phyloP scores from a whole-genome alignment of 768 basidiomycete genomes.

The Suillus decipiens region DNA sequence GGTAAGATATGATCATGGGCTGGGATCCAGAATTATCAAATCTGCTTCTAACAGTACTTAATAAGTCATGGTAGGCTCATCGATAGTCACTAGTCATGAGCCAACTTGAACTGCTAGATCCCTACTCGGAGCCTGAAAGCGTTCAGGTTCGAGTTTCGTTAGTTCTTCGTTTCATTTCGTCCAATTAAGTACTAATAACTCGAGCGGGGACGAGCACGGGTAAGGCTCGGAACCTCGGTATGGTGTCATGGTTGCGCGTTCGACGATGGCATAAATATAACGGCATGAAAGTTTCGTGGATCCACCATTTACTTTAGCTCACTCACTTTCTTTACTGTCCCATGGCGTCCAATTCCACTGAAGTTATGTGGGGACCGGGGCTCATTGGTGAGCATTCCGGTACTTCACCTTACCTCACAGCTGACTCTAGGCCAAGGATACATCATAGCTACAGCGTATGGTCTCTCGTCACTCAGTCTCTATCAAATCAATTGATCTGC shows the following conservation, averaged over 20 bases:
- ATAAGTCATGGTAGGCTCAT: too few relatives aligned
- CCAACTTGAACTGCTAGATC: too few relatives aligned
- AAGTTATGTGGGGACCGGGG: conserved; percentile 16
- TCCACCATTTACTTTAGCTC: not conserved
- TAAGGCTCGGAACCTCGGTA: not conserved
- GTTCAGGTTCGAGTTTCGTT: too few relatives aligned
- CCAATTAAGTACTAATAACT: not conserved
- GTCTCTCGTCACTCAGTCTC: not conserved
- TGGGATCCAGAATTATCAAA: too few relatives aligned
- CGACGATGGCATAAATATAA: not conserved
- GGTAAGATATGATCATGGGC: too few relatives aligned
- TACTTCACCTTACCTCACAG: not conserved
- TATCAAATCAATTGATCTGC: not conserved
- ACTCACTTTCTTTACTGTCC: not conserved
- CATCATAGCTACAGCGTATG: conserved; percentile 17
- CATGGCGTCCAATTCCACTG: conserved; percentile 13
- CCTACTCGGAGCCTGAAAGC: too few relatives aligned
- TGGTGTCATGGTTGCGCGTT: not conserved
- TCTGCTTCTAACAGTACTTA: too few relatives aligned
- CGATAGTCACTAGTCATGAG: too few relatives aligned
- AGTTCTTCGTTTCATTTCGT: not conserved
- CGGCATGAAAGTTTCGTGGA: not conserved
- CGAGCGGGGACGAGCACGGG: not conserved
- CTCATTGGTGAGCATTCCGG: conserved; percentile 18
- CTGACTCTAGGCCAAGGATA: conserved; percentile 14